Conservation (phyloP, 371 early-diverging fungal species). For the Rhizomucor pusillus region DNA sequence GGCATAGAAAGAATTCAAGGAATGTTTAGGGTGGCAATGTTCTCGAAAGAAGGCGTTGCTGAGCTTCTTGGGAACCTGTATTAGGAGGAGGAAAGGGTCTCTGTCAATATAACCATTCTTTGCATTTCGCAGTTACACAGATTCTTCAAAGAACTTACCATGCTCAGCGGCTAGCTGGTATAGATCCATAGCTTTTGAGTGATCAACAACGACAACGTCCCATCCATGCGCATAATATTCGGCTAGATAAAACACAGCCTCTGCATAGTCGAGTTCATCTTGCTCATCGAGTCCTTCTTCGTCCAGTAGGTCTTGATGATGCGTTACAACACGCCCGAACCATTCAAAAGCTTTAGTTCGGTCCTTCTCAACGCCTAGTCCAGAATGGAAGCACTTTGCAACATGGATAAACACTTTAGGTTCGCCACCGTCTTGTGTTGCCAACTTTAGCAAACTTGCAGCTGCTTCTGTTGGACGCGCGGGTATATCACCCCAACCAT, state of each 20-base stretch:
- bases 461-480: slow-evolving; percentile 25
- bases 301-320: slow-evolving; percentile 1
- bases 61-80: not conserved
- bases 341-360: slow-evolving; percentile 69
- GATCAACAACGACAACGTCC: slow-evolving; percentile 6
- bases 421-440: slow-evolving; percentile 22
- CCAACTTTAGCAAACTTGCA: slow-evolving; percentile 21
- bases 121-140: not conserved
- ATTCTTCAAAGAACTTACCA: slow-evolving; percentile 1
- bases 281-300: slow-evolving; percentile 1
- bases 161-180: slow-evolving; percentile 14
- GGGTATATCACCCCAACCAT: slow-evolving; percentile 13
- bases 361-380: slow-evolving; percentile 69
- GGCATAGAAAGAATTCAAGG: not conserved
- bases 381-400: slow-evolving; percentile 79
- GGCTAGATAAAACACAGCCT: slow-evolving; percentile 27
- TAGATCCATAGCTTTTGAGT: slow-evolving; percentile 4
- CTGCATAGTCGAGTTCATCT: slow-evolving; percentile 23
- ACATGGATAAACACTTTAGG: slow-evolving; percentile 36
- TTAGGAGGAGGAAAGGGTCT: not conserved
- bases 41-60: not conserved
- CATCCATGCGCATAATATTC: slow-evolving; percentile 29
- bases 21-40: not conserved
- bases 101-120: slow-evolving; percentile 1
- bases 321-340: slow-evolving; percentile 51